Evolutionary conservation across 2,329 filamentous ascomycete species (phyloP).

Genomic region (Ascochyta lentis): DNA sequence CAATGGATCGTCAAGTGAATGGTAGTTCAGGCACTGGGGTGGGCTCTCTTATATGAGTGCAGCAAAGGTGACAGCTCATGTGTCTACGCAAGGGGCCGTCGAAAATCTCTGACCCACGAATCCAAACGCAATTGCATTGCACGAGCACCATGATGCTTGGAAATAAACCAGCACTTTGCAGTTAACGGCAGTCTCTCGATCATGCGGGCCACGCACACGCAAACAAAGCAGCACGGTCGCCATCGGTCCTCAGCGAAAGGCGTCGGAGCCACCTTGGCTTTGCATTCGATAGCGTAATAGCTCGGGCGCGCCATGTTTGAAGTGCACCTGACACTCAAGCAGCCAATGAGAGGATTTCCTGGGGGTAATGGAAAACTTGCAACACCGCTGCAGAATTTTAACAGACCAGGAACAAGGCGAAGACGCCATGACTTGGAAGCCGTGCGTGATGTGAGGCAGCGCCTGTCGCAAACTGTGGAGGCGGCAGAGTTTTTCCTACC

Average conservation of each 20-base stretch:
- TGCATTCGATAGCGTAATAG: conserved; percentile 43
- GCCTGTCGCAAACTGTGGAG: conserved; percentile 28
- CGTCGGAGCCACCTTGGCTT: conserved; percentile 28
- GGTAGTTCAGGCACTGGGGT: neutral
- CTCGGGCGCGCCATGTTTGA: conserved; percentile 24
- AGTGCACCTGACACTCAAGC: conserved; percentile 31
- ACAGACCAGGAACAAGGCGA: conserved; percentile 14
- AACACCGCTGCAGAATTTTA: conserved; percentile 33
- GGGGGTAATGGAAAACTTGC: conserved; percentile 36
- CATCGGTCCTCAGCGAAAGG: conserved; percentile 22
- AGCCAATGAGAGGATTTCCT: conserved; percentile 29
- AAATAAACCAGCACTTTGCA: conserved; percentile 47
- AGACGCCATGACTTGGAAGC: conserved; percentile 29
- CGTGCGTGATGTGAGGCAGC: conserved; percentile 22
- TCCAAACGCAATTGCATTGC: conserved; percentile 34
- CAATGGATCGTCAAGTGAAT: conserved; percentile 18
- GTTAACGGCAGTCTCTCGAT: conserved; percentile 51
- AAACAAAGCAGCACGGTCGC: conserved; percentile 28
- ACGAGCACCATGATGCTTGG: conserved; percentile 30
- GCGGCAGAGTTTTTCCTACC: conserved; percentile 28
- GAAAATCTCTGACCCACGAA: conserved; percentile 38
- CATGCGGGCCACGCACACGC: conserved; percentile 39
- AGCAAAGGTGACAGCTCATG: conserved; percentile 15
- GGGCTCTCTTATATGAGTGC: conserved; percentile 10
- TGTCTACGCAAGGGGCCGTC: conserved; percentile 21